Conservation (phyloP, 2,329 filamentous ascomycete species). For the Cercospora sp. region DNA sequence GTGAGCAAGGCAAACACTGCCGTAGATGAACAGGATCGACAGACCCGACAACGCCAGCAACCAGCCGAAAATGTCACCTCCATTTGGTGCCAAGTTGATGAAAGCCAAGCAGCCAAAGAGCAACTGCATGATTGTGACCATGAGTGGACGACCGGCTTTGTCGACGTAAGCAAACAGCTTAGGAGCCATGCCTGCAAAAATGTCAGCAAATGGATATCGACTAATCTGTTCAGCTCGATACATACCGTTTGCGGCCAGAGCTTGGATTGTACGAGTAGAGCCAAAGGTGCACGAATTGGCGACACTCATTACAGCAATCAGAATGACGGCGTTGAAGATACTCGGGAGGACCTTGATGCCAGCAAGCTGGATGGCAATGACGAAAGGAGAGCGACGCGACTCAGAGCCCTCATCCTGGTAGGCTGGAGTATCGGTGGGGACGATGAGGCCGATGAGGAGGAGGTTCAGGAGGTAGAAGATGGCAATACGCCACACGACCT, state of each 20-base stretch:
- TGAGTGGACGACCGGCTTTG: conserved; percentile 74
- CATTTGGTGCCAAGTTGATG: conserved; percentile 62
- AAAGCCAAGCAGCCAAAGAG: conserved; percentile 72
- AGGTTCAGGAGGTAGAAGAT: conserved; percentile 38
- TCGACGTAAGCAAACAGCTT: conserved; percentile 78
- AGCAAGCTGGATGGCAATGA: conserved; percentile 69
- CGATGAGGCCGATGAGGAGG: conserved; percentile 34
- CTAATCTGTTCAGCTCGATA: not conserved
- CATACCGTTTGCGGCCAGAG: conserved; percentile 44
- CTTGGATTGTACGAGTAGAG: conserved; percentile 58
- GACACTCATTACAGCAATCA: conserved; percentile 61
- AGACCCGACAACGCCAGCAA: conserved; percentile 71
- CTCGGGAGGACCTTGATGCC: conserved; percentile 67
- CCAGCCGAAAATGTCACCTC: conserved; percentile 71
- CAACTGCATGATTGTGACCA: conserved; percentile 67
- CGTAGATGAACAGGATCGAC: conserved; percentile 75
- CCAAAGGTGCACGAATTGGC: conserved; percentile 60
- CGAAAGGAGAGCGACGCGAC: conserved; percentile 56
- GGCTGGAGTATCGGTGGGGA: conserved; percentile 44
- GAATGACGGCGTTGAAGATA: conserved; percentile 74
- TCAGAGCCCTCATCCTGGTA: conserved; percentile 48
- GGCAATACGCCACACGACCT: conserved; percentile 37
- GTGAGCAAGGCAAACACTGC: conserved; percentile 79
- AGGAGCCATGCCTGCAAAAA: conserved; percentile 65
- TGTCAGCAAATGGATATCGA: conserved; percentile 5